Conservation (phyloP, 495 filamentous ascomycete genomes). For the Podospora australis region DNA sequence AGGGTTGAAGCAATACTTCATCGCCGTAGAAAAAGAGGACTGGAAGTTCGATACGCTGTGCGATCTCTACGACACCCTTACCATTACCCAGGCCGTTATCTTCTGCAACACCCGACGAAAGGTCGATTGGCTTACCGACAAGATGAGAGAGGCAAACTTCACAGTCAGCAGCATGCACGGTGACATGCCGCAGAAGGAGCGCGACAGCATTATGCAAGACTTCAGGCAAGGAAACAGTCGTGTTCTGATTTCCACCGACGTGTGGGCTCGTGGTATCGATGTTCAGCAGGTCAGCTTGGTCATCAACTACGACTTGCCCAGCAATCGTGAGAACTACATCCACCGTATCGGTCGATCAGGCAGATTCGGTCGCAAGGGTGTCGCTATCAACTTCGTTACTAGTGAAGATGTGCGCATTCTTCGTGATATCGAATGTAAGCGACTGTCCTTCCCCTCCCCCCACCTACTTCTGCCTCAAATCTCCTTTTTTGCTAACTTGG, state of each 20-base stretch:
- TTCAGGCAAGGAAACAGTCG: slow-evolving; percentile 96
- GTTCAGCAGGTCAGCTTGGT: slow-evolving; percentile 98
- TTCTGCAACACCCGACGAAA: slow-evolving; percentile 99
- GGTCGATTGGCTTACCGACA: slow-evolving; percentile 99
- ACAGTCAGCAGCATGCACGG: slow-evolving; percentile 99
- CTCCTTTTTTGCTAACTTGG: no score
- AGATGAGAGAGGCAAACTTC: slow-evolving; percentile 96
- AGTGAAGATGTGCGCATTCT: slow-evolving; percentile 99
- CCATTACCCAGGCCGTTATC: slow-evolving; percentile 98
- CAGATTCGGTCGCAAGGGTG: slow-evolving; percentile 99
- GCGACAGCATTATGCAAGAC: slow-evolving; percentile 99
- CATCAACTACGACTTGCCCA: slow-evolving; percentile 98
- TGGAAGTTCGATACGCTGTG: slow-evolving; percentile 99
- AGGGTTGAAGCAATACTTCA: slow-evolving; percentile 99
- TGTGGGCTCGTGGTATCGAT: slow-evolving; percentile 97
- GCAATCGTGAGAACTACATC: slow-evolving; percentile 99
- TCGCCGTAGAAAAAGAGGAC: slow-evolving; percentile 99
- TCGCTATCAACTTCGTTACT: slow-evolving; percentile 99
- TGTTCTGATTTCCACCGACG: slow-evolving; percentile 95
- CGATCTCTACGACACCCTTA: slow-evolving; percentile 97
- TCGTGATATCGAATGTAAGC: slow-evolving; percentile 80
- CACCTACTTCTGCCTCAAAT: no score
- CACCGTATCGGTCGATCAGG: slow-evolving; percentile 98
- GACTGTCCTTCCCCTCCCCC: no score
- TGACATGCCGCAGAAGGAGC: slow-evolving; percentile 95